phyloP scores from a whole-genome alignment of 345 rosid species.

The Moricandia moricandioides region DNA sequence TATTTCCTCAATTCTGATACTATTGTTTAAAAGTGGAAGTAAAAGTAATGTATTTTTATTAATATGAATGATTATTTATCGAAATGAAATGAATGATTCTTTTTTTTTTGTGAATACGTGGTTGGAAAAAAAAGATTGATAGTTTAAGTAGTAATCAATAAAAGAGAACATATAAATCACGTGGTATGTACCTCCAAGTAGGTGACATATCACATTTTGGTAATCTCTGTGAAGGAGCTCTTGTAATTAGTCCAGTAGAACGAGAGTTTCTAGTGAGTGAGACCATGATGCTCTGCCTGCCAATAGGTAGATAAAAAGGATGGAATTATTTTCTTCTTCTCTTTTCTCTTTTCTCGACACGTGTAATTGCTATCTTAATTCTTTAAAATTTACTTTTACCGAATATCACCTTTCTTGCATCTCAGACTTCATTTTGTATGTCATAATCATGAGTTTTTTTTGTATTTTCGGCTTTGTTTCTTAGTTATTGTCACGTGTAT shows the following conservation, averaged over 20 bases:
- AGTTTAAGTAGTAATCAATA: neutral
- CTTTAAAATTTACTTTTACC: too few species aligned
- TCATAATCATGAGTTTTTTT: neutral
- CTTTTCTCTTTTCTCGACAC: neutral
- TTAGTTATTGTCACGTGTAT: neutral
- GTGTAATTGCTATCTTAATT: neutral
- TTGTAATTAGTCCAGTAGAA: neutral
- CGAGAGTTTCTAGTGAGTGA: neutral
- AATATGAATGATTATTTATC: neutral
- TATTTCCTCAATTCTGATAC: neutral
- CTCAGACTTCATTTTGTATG: neutral
- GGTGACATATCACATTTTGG: neutral
- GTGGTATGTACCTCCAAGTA: constrained; percentile 16
- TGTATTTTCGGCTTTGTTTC: neutral
- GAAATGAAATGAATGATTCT: neutral
- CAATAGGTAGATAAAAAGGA: neutral
- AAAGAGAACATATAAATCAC: neutral
- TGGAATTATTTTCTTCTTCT: neutral
- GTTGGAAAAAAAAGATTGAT: neutral
- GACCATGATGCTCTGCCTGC: neutral
- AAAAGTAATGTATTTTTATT: neutral
- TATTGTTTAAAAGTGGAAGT: neutral
- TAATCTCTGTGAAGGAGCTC: neutral
- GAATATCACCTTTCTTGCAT: neutral
- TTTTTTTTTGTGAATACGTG: neutral